Conservation (phyloP, 106 monocot species). For the Dendrobium huoshanense region DNA sequence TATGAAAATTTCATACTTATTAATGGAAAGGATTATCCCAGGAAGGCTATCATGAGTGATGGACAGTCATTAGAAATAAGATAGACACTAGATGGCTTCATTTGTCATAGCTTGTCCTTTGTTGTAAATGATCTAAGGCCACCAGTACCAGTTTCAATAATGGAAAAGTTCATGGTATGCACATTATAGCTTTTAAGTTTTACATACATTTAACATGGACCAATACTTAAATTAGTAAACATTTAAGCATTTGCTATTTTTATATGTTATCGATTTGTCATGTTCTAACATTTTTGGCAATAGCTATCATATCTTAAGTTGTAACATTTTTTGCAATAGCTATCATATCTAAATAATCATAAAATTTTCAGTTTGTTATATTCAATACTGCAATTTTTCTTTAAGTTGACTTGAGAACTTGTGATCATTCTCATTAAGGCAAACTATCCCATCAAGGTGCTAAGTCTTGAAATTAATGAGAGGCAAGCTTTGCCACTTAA, state of each 20-base stretch:
- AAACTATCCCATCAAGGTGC: not conserved
- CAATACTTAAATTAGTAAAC: not conserved
- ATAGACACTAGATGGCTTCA: slow-evolving; percentile 62
- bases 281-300: not conserved
- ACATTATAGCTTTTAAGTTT: not conserved
- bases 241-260: not conserved
- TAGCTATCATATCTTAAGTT: not conserved
- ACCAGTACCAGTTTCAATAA: slow-evolving; percentile 51
- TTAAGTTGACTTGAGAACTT: not conserved
- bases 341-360: not conserved
- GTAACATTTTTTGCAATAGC: not conserved
- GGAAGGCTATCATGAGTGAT: slow-evolving; percentile 43
- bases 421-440: not conserved
- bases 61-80: slow-evolving; percentile 84
- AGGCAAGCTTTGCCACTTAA: not conserved
- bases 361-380: not conserved
- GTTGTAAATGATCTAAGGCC: slow-evolving; percentile 52
- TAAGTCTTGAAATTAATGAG: not conserved
- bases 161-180: slow-evolving; percentile 75
- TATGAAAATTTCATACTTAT: slow-evolving; percentile 56
- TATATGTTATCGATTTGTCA: not conserved
- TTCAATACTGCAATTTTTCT: not conserved
- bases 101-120: slow-evolving; percentile 50
- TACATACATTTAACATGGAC: not conserved
- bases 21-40: slow-evolving; percentile 67